These are phyloP conservation scores for Russula ochroleuca DNA, from an alignment of 768 basidiomycete species.

Conservation along the genomic window DNA sequence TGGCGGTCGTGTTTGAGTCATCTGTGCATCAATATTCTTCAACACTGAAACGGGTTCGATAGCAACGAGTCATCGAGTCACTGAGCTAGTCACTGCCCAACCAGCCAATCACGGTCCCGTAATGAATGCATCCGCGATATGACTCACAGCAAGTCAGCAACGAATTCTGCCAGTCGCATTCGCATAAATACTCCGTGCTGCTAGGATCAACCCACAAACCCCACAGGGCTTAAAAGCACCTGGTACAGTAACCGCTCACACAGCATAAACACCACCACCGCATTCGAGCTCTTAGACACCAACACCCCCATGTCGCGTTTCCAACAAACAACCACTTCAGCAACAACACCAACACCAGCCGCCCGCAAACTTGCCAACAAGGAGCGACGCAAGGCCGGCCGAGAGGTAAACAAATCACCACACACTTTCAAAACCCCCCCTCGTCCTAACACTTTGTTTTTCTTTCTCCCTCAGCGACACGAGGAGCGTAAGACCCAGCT, in stretches of 20 bases:
- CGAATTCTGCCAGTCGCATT: not conserved
- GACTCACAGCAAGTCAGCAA: constrained; percentile 15
- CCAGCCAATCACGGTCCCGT: not conserved
- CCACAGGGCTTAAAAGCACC: not conserved
- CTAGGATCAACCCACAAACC: not conserved
- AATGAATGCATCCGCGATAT: not conserved
- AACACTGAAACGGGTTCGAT: not conserved
- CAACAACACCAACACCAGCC: not conserved
- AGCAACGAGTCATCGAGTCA: constrained; percentile 4
- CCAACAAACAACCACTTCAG: not conserved
- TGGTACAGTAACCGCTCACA: not conserved
- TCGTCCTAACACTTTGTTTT: not conserved
- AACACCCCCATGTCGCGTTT: constrained; percentile 12
- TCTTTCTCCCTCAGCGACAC: constrained; percentile 5
- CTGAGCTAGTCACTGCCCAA: not conserved
- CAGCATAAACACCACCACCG: not conserved
- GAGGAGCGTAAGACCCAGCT: constrained; percentile 12
- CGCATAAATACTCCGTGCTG: not conserved
- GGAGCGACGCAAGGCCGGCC: constrained; percentile 15
- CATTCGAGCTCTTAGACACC: not conserved
- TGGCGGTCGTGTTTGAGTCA: constrained; percentile 1
- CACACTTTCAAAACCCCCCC: not conserved
- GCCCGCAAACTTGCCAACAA: constrained; percentile 16
- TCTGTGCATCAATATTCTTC: too few species aligned
- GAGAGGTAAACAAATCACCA: constrained; percentile 7